Evolutionary conservation across 345 rosid genomes (phyloP), one percentile per base, ranked within the genome.

Genomic region (Excoecaria agallocha): DNA sequence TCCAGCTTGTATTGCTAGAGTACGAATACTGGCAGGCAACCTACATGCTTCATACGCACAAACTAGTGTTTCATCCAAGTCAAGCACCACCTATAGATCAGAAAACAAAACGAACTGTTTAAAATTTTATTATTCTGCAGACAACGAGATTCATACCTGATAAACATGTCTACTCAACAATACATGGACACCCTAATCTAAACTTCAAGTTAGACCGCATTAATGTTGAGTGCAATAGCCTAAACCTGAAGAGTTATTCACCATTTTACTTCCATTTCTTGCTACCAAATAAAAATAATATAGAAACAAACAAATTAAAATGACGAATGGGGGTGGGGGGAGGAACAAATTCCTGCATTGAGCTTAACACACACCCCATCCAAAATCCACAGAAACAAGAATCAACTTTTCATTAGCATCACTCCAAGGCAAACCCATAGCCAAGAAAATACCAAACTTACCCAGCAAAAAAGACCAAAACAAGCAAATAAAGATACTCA

Each of bases 1-100:
- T 3, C 82, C 82, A 57, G 78, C 76, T 15, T 76, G 73, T 54
- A 55, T 45, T 7, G 79, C 74, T 66, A n/a, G 73, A 48, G 71
- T 71, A 3, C 61, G 76, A 24, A 76, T 64, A 45, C 52, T 69
- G 39, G 52, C 30, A 45, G 83, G 83, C 74, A 80, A 68, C 52
- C 70, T 80, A 6, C 79, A 67, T 20, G 77, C 60, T 72, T 71
- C 83, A 19, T 71, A 79, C 39, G 82, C 73, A 79, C 73, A 71
- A 20, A 79, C 75, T 20, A 79, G 76, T 3, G 79, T 79, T 46
- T 71, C 82, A 50, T 80, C 82, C 82, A 80, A 60, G 70, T 80
- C 82, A 5, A 80, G 83, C 11, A 80, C 83, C 67, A 80, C 77
- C 83, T 80, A 63, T 15, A 49, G 39, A 59, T 58, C 17, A 25